Conservation (phyloP, 208 protist genomes). For the Endotrypanum monterogeii region DNA sequence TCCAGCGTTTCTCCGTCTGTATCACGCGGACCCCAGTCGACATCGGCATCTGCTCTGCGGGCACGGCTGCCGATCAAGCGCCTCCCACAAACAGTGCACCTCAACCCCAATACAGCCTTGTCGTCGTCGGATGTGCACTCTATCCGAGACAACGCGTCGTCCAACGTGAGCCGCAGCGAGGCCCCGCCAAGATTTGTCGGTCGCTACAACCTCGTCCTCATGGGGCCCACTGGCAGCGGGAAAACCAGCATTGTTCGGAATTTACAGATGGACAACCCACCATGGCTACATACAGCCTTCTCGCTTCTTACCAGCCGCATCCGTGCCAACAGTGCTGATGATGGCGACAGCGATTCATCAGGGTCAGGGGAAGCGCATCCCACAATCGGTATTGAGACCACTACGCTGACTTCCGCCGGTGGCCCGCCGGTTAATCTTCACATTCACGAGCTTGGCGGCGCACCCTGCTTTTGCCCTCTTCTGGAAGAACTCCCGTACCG, state of each 20-base stretch:
- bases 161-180: conserved; percentile 23
- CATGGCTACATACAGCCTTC: conserved; percentile 38
- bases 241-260: conserved; percentile 68
- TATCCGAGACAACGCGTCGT: background rate
- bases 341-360: background rate
- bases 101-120: conserved; percentile 10
- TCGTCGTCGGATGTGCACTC: conserved; percentile 13
- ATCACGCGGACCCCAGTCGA: background rate
- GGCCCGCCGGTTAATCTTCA: conserved; percentile 39
- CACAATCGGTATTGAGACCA: conserved; percentile 36
- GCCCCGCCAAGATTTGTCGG: conserved; percentile 33
- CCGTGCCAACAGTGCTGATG: background rate
- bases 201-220: conserved; percentile 75
- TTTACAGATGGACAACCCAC: conserved; percentile 46
- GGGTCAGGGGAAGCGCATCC: background rate
- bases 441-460: conserved; percentile 69
- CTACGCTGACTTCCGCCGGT: conserved; percentile 18
- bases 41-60: background rate
- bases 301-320: conserved; percentile 38
- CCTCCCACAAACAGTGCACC: background rate
- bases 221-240: conserved; percentile 53
- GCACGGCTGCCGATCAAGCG: conserved; percentile 21
- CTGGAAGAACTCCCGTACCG: conserved; percentile 62
- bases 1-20: background rate
- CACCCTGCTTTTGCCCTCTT: conserved; percentile 65